Evolutionary conservation across 177 flowering plant genomes (phyloP).

Genomic region (Tripterygium wilfordii): DNA sequence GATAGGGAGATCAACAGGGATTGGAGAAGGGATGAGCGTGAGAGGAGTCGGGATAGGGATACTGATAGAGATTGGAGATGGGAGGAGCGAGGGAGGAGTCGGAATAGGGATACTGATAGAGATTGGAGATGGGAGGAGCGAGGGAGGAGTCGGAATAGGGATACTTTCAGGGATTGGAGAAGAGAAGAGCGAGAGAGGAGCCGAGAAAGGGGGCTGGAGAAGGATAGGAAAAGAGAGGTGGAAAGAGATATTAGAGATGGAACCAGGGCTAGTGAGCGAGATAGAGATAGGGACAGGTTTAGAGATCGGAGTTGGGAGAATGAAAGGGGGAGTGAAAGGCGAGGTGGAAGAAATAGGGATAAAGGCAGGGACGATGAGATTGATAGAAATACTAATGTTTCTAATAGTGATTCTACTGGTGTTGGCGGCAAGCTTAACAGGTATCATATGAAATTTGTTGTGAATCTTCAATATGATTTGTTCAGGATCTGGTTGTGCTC

Average conservation of each 20-base stretch:
- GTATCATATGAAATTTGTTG: constrained; percentile 12
- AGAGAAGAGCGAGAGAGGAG: constrained; percentile 19
- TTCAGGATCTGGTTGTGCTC: no score
- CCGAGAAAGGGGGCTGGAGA: constrained; percentile 11
- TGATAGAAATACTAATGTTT: constrained; percentile 15
- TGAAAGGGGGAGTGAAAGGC: constrained; percentile 25
- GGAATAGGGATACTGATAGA: constrained; percentile 7
- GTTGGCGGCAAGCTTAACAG: constrained; percentile 20
- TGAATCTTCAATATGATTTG: neutral
- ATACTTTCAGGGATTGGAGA: constrained; percentile 5
- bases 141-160: constrained; percentile 15
- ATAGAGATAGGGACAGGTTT: constrained; percentile 17
- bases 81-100: constrained; percentile 17
- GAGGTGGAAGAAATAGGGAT: constrained; percentile 19
- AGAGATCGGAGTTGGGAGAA: constrained; percentile 13
- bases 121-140: constrained; percentile 18
- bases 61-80: constrained; percentile 8
- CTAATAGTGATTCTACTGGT: constrained; percentile 16
- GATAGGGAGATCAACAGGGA: constrained; percentile 17
- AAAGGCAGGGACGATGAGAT: constrained; percentile 21
- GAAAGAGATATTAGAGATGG: constrained; percentile 22
- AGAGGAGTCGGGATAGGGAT: constrained; percentile 15
- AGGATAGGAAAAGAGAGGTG: constrained; percentile 21
- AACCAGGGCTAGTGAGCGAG: constrained; percentile 20
- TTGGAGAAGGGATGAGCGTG: constrained; percentile 16